Conservation (phyloP, 2,329 filamentous ascomycete species). For the Aspergillus sp. region DNA sequence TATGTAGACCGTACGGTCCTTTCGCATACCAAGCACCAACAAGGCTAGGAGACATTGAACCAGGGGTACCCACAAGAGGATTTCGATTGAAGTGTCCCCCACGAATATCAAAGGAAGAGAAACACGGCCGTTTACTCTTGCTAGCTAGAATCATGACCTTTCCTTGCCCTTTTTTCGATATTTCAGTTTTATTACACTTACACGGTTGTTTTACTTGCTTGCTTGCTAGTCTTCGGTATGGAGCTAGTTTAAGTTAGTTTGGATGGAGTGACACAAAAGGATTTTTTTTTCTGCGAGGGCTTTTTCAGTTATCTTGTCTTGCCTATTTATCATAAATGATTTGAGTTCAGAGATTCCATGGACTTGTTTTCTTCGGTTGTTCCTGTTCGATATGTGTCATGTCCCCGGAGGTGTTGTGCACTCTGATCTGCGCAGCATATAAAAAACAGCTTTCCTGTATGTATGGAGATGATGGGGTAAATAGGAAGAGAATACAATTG, state of each 20-base stretch:
- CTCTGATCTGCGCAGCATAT: constrained; percentile 9
- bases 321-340: neutral
- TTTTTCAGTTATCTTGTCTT: constrained; percentile 12
- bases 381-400: constrained; percentile 16
- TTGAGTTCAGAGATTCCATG: constrained; percentile 9
- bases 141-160: constrained; percentile 12
- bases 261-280: constrained; percentile 18
- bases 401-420: constrained; percentile 10
- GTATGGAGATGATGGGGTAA: neutral
- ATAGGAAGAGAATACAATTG: neutral
- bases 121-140: neutral
- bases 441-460: neutral
- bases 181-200: constrained; percentile 5
- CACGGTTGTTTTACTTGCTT: neutral
- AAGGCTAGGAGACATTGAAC: neutral
- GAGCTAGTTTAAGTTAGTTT: constrained; percentile 11
- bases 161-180: constrained; percentile 12
- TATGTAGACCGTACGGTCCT: neutral
- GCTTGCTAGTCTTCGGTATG: constrained; percentile 5
- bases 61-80: too few relatives aligned
- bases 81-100: neutral
- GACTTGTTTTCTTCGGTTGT: constrained; percentile 1
- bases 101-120: neutral
- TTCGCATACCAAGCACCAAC: neutral
- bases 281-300: constrained; percentile 13